A percentile compares a stretch with the other conserved stretches of the same genome.
Evolutionary conservation across 148 eudicot species (phyloP).

Genomic region (Salicornia ramosissima): DNA sequence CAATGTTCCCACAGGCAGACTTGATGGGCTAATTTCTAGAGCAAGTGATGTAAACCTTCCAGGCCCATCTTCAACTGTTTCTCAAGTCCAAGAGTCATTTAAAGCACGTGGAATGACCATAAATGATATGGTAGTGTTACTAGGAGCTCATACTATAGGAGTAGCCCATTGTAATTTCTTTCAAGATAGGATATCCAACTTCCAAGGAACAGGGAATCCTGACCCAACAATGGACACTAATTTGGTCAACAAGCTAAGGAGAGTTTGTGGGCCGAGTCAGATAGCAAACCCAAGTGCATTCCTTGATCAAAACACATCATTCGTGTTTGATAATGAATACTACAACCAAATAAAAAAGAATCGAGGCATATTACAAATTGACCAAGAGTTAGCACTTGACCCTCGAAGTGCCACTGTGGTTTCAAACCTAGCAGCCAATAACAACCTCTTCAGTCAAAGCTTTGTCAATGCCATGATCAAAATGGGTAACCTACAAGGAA

Average conservation of each 20-base stretch:
- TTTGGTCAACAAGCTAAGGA: slow-evolving; percentile 2
- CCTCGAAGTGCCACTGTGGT: slow-evolving; percentile 13
- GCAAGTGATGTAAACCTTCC: slow-evolving; percentile 17
- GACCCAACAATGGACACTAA: slow-evolving; percentile 14
- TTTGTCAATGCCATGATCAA: slow-evolving; percentile 22
- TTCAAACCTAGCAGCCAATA: slow-evolving; percentile 12
- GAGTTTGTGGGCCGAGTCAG: slow-evolving; percentile 4
- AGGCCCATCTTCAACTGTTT: slow-evolving; percentile 10
- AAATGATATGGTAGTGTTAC: slow-evolving; percentile 23
- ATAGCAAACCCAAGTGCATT: slow-evolving; percentile 12
- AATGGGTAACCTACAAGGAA: slow-evolving; percentile 22
- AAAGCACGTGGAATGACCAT: neutral
- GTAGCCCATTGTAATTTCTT: slow-evolving; percentile 24
- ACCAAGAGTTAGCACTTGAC: slow-evolving; percentile 20
- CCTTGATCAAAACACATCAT: slow-evolving; percentile 23
- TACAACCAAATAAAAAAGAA: slow-evolving; percentile 20
- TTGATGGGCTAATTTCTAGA: slow-evolving; percentile 10
- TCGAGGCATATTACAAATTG: slow-evolving; percentile 17
- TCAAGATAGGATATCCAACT: slow-evolving; percentile 13
- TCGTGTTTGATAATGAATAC: slow-evolving; percentile 23
- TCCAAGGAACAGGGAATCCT: slow-evolving; percentile 20
- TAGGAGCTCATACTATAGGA: slow-evolving; percentile 29
- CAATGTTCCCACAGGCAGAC: slow-evolving; percentile 15
- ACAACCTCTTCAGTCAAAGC: slow-evolving; percentile 8
- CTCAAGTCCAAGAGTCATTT: slow-evolving; percentile 18